A percentile compares a stretch with the other conserved stretches of the same genome.
These are phyloP conservation scores for Antarctomyces pellizariae DNA, from an alignment of 495 filamentous ascomycete genomes.

Conservation along the genomic window DNA sequence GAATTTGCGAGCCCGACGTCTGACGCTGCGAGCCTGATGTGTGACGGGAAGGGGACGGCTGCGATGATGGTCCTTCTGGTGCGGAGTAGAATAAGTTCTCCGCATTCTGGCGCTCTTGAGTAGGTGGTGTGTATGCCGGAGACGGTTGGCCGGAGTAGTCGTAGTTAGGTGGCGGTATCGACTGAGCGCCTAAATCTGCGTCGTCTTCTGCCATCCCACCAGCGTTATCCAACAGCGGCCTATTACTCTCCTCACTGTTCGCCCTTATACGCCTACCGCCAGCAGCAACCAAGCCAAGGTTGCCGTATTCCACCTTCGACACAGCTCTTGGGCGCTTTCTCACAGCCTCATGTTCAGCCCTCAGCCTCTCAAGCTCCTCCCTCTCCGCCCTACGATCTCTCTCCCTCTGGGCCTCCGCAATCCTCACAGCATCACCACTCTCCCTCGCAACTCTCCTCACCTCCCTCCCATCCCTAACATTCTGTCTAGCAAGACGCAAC, in stretches of 20 bases:
- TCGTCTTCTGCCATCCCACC: constrained; percentile 29
- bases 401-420: constrained; percentile 30
- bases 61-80: too few species aligned
- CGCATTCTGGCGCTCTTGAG: too few species aligned
- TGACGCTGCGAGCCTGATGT: too few species aligned
- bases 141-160: constrained; percentile 12
- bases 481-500: constrained; percentile 61
- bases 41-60: too few species aligned
- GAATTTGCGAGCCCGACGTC: too few species aligned
- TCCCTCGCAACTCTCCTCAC: constrained; percentile 46
- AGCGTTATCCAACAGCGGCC: constrained; percentile 43
- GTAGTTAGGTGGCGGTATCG: constrained; percentile 23
- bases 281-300: constrained; percentile 64
- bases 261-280: constrained; percentile 75
- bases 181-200: constrained; percentile 20
- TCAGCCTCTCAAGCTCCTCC: constrained; percentile 22
- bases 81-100: too few species aligned
- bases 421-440: constrained; percentile 36
- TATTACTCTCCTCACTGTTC: constrained; percentile 55
- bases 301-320: constrained; percentile 66
- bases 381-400: constrained; percentile 8
- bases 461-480: constrained; percentile 50
- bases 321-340: constrained; percentile 45
- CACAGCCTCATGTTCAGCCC: constrained; percentile 43
- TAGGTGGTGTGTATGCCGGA: constrained; percentile 6